Base-by-base conservation (phyloP, 2,329 filamentous ascomycete species). In the Sclerotinia glacialis region DNA sequence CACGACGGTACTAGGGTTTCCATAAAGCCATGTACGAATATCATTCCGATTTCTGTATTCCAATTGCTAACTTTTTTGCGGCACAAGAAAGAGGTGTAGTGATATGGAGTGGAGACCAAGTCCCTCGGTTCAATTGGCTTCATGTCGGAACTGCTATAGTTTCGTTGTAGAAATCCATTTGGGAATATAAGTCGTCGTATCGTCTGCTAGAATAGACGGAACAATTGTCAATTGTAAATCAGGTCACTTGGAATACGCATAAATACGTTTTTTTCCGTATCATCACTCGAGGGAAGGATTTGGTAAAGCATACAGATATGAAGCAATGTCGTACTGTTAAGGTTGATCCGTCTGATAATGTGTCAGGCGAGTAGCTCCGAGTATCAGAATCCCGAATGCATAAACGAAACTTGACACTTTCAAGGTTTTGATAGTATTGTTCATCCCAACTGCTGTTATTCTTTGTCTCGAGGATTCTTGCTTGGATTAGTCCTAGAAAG, bases 211-310 rank as follows among this genome's bases (percentile, higher is more conserved):
- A 9, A 23, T 9, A 23, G 56, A 34, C 11, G 5, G 5, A 5
- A 34, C 16, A 12, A 31, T 12, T 0, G 12, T 16, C 16, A 12
- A 31, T 12, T 0, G 12, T 16, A 21, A 40, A 12, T 2, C 11
- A 31, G 5, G 6, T 54, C n/a, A n/a, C 12, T n/a, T 1, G 21
- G 3, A 5, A 23, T 5, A 5, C 5, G 11, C 3, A 8, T 31
- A 26, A 31, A 44, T 21, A 26, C 1, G 1, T 58, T 42, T 42
- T 0, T 31, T 1, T 6, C 23, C 16, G 5, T 14, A n/a, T 1
- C 28, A 0, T 4, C 40, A 46, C 0, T 2, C 42, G n/a, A 46
- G 12, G 1, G 12, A 12, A 31, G 1, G 16, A 3, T n/a, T 12
- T 6, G 14, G 26, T 31, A 11, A 1, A n/a, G 18, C 4, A 11